Conservation (phyloP, 2,329 filamentous ascomycete species). For the Geoglossum cookeanum region DNA sequence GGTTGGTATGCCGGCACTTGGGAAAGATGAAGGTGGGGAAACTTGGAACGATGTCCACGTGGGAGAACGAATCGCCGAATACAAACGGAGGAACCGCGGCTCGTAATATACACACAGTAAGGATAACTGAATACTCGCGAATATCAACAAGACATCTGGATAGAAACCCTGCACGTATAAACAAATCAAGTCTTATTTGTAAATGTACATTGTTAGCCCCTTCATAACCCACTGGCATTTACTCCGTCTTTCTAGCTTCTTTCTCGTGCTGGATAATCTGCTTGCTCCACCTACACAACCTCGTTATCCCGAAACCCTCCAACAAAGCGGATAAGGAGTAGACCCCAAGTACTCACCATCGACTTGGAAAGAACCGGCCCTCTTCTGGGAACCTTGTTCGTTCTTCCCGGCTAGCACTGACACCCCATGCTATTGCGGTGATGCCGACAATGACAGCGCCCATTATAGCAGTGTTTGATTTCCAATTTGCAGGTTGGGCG, state of each 20-base stretch:
- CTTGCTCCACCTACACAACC: constrained; percentile 42
- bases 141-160: background rate
- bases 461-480: constrained; percentile 67
- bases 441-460: constrained; percentile 49
- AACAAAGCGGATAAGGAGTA: constrained; percentile 3
- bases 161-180: background rate
- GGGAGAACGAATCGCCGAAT: constrained; percentile 23
- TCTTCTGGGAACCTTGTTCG: constrained; percentile 59
- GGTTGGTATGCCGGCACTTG: constrained; percentile 54
- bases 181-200: background rate
- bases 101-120: constrained; percentile 17
- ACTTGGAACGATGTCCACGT: constrained; percentile 29
- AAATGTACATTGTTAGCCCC: background rate
- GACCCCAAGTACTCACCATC: constrained; percentile 42
- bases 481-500: constrained; percentile 86
- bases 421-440: constrained; percentile 45
- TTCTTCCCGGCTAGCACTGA: constrained; percentile 55
- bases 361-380: constrained; percentile 63
- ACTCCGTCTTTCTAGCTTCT: constrained; percentile 18
- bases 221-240: constrained; percentile 14
- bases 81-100: constrained; percentile 19
- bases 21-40: constrained; percentile 22
- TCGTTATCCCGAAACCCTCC: constrained; percentile 4
- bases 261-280: constrained; percentile 52
- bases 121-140: background rate